A percentile compares a stretch with the other conserved stretches of the same genome.
These are phyloP conservation scores for Fennellomyces sp. DNA, from an alignment of 371 early-diverging fungal species.

Conservation along the genomic window DNA sequence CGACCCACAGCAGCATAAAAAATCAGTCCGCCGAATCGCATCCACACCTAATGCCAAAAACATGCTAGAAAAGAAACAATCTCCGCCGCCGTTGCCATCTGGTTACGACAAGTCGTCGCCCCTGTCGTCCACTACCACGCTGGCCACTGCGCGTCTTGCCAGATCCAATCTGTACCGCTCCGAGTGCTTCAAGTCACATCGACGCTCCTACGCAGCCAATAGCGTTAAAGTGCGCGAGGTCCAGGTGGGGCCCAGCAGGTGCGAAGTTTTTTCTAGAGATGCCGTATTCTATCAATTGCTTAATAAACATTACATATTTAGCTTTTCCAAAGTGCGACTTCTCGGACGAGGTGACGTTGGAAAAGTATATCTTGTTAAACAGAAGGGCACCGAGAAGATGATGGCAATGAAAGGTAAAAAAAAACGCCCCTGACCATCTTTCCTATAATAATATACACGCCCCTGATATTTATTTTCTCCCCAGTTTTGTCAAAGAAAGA, in stretches of 20 bases:
- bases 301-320: constrained; percentile 26
- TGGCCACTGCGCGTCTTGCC: not conserved
- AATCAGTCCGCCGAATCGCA: constrained; percentile 37
- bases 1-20: constrained; percentile 4
- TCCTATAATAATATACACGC: no score
- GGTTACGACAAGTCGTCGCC: not conserved
- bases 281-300: not conserved
- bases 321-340: constrained; percentile 82
- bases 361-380: constrained; percentile 91
- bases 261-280: constrained; percentile 4
- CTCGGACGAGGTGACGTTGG: constrained; percentile 97
- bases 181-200: constrained; percentile 2
- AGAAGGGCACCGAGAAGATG: constrained; percentile 82
- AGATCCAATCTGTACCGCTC: constrained; percentile 1
- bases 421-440: not conserved
- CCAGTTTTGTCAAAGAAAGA: constrained; percentile 89
- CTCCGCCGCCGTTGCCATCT: constrained; percentile 4
- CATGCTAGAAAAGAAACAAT: constrained; percentile 17
- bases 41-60: constrained; percentile 40
- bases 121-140: constrained; percentile 11
- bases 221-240: constrained; percentile 79
- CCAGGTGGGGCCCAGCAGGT: constrained; percentile 82
- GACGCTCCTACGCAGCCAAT: constrained; percentile 80
- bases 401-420: constrained; percentile 90
- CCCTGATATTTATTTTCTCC: not conserved